These are phyloP conservation scores for Beauveria australis DNA, from an alignment of 2,329 filamentous ascomycete genomes.

Conservation along the genomic window DNA sequence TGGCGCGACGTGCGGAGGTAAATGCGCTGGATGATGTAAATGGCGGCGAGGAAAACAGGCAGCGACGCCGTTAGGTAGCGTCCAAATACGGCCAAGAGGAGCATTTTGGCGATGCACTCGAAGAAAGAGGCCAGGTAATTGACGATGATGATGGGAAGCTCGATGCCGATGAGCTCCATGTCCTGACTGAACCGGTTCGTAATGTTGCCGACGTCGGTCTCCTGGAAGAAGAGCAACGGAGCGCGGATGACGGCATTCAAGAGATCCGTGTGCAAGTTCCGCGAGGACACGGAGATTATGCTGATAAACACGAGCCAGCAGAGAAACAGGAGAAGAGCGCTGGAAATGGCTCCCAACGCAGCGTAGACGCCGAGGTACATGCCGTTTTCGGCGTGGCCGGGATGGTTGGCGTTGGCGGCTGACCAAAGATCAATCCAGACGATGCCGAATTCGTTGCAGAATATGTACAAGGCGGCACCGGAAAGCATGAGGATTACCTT, in stretches of 20 bases:
- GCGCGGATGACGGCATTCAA: conserved; percentile 12
- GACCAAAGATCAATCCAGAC: conserved; percentile 21
- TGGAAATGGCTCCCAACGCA: not conserved
- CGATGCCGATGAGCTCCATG: conserved; percentile 29
- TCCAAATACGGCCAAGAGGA: not conserved
- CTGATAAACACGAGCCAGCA: not conserved
- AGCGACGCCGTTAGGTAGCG: conserved; percentile 16
- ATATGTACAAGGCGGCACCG: conserved; percentile 12
- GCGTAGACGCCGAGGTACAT: conserved; percentile 16
- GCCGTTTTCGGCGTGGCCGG: conserved; percentile 15
- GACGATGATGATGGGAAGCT: conserved; percentile 22
- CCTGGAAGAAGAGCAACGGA: conserved; percentile 26
- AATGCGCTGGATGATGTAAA: conserved; percentile 20
- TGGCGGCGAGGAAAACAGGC: conserved; percentile 31
- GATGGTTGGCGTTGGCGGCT: conserved; percentile 13
- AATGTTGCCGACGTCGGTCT: conserved; percentile 26
- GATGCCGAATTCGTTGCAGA: conserved; percentile 16
- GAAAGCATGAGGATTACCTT: conserved; percentile 13
- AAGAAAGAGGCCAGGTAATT: not conserved
- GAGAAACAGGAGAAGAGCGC: not conserved
- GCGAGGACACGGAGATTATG: conserved; percentile 9
- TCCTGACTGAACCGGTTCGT: conserved; percentile 33
- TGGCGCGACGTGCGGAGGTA: conserved; percentile 26
- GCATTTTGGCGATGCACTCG: not conserved
- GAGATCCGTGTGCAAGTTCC: not conserved